Evolutionary conservation across 2,329 filamentous ascomycete genomes (phyloP), one percentile per base, ranked within the genome.

Genomic region (Pseudogymnoascus sp.): DNA sequence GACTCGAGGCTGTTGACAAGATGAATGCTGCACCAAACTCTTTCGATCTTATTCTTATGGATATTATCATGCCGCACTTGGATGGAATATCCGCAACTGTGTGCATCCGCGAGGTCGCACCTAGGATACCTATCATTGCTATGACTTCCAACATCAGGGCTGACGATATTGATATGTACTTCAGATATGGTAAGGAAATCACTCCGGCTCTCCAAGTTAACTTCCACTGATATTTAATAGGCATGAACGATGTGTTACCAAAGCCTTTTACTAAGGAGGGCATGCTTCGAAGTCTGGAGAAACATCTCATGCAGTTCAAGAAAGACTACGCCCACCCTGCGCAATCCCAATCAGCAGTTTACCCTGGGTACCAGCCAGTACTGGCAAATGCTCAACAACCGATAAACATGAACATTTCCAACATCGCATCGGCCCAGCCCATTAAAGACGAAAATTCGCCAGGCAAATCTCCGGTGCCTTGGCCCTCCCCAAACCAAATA

Each of bases 91-190:
- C 92, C 14, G 93, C 94, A 2, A 96, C 92, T 63, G 90, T 94
- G 71, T 86, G 96, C 65, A 97, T 99, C 67, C 86, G 93, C 61
- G 90, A 96, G 71, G 91, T 93, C 65, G 87, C 92, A 66, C 84
- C 86, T 38, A 84, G 87, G 5, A 87, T 90, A 19, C 94, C 94
- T 0, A 95, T 99, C 69, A 91, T 99, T 63, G 94, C 94, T 55
- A 97, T 99, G 94, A 99, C 94, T 2, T 97, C 93, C 3, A 99
- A 97, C 72, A 97, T 99, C 67, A 85, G 94, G 67, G 92, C 91
- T 65, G 93, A 97, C 70, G 94, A 99, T 73, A 95, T 97, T 65
- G 90, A 93, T 61, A 92, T 95, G 78, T 99, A 99, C 73, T 97
- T 97, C 78, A 88, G 93, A 70, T 92, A 96, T 77, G 94, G 92